These are phyloP conservation scores for Penicillium samsonianum DNA, from an alignment of 495 filamentous ascomycete genomes.

Conservation along the genomic window DNA sequence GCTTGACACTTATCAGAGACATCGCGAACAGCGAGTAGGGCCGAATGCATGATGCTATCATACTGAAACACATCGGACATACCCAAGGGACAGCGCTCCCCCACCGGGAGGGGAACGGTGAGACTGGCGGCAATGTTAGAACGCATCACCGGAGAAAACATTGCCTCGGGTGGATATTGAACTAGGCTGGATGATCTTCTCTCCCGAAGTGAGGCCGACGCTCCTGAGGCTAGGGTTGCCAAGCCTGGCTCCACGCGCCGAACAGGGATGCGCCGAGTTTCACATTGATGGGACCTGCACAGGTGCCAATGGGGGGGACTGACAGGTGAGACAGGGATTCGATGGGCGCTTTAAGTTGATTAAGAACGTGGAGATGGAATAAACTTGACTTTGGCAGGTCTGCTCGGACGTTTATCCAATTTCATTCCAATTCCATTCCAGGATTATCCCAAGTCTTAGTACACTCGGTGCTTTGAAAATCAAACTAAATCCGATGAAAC, in stretches of 20 bases:
- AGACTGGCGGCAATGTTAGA: slow-evolving; percentile 15
- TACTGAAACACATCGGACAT: slow-evolving; percentile 23
- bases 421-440: background rate
- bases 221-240: slow-evolving; percentile 21
- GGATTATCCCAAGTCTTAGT: background rate
- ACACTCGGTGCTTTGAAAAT: background rate
- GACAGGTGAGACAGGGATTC: background rate
- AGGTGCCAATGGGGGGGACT: background rate
- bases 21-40: slow-evolving; percentile 9
- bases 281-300: slow-evolving; percentile 20
- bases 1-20: background rate
- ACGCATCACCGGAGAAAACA: background rate
- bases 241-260: slow-evolving; percentile 31
- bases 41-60: slow-evolving; percentile 9
- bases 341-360: background rate
- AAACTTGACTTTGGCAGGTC: background rate
- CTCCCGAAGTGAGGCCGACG: slow-evolving; percentile 22
- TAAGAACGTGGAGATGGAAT: slow-evolving; percentile 9
- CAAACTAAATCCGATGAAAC: slow-evolving; percentile 4
- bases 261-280: slow-evolving; percentile 24
- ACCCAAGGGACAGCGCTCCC: slow-evolving; percentile 10
- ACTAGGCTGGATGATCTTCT: slow-evolving; percentile 4
- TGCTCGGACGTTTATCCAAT: slow-evolving; percentile 1
- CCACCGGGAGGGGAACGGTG: slow-evolving; percentile 14
- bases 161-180: background rate